Percentiles rank a stretch among this genome's conserved stretches.
Evolutionary conservation across 495 filamentous ascomycete genomes (phyloP).

Genomic region (Lichenothelia convexa): DNA sequence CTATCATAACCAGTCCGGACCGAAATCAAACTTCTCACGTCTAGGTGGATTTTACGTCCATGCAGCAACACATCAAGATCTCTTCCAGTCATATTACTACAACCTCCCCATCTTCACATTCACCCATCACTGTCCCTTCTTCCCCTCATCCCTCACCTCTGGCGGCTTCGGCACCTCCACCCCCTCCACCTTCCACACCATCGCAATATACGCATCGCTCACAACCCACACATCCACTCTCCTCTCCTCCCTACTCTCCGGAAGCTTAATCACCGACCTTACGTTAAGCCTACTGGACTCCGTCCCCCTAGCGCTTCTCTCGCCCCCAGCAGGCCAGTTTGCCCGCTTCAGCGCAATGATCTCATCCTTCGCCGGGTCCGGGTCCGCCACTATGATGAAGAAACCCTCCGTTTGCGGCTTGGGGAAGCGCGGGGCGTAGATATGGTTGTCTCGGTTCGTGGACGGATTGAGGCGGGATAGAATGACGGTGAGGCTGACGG

Average conservation of each 20-base stretch:
- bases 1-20: too few species aligned
- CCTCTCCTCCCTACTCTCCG: slow-evolving; percentile 23
- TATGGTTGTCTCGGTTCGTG: slow-evolving; percentile 39
- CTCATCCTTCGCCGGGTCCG: slow-evolving; percentile 46
- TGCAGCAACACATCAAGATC: not conserved
- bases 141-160: slow-evolving; percentile 17
- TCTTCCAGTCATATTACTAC: too few species aligned
- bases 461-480: slow-evolving; percentile 45
- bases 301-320: slow-evolving; percentile 12
- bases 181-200: slow-evolving; percentile 45
- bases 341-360: slow-evolving; percentile 71
- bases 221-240: slow-evolving; percentile 53
- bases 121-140: slow-evolving; percentile 10
- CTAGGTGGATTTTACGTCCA: not conserved
- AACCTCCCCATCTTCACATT: not conserved
- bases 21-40: too few species aligned
- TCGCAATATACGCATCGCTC: slow-evolving; percentile 73
- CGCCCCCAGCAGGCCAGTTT: slow-evolving; percentile 39
- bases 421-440: slow-evolving; percentile 76
- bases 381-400: slow-evolving; percentile 61
- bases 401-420: slow-evolving; percentile 92
- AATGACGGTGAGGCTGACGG: slow-evolving; percentile 40
- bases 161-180: slow-evolving; percentile 32
- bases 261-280: slow-evolving; percentile 44
- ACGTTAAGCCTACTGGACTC: slow-evolving; percentile 22